Conservation (phyloP, 768 basidiomycete species). For the Tulasnella calospora region DNA sequence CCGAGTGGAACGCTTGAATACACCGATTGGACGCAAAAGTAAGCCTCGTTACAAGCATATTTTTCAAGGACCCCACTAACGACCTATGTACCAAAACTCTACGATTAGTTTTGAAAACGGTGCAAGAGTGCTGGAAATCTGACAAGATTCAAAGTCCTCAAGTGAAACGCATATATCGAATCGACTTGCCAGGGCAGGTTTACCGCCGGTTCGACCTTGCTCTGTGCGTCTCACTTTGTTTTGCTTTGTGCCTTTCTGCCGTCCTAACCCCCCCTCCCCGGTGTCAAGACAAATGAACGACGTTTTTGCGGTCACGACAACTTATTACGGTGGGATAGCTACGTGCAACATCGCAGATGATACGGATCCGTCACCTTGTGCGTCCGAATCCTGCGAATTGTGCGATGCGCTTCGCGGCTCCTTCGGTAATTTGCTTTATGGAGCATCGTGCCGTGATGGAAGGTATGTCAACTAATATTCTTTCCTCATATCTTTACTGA, state of each 20-base stretch:
- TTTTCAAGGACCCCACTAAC: not conserved
- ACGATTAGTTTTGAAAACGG: not conserved
- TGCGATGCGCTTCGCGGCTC: not conserved
- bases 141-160: not conserved
- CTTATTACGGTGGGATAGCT: not conserved
- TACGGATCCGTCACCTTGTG: not conserved
- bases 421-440: not conserved
- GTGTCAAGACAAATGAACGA: not conserved
- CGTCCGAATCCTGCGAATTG: not conserved
- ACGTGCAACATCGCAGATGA: not conserved
- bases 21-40: not conserved
- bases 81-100: not conserved
- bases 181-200: not conserved
- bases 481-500: not conserved
- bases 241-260: not conserved
- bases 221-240: not conserved
- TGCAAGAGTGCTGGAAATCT: not conserved
- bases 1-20: not conserved
- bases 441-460: not conserved
- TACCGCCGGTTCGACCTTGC: not conserved
- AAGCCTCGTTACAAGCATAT: not conserved
- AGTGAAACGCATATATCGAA: not conserved
- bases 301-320: not conserved
- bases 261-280: not conserved
- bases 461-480: not conserved